A percentile compares a stretch with the other conserved stretches of the same genome.
Evolutionary conservation across 164 flowering plant genomes (phyloP).

Genomic region (Euptelea pleiosperma): DNA sequence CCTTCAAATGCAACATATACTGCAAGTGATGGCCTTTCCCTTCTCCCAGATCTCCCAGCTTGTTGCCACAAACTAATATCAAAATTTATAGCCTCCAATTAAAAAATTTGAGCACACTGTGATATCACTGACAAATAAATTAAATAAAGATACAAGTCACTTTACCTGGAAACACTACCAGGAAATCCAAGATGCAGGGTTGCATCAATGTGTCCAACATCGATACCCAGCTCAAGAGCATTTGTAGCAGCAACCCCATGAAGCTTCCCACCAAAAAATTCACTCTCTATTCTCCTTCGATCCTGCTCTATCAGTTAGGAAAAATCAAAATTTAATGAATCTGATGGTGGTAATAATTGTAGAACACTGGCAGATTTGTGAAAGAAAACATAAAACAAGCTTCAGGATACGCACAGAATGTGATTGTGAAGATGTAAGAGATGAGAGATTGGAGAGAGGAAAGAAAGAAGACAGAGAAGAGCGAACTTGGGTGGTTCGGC

Average conservation of each 20-base stretch:
- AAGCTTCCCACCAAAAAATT: conserved; percentile 77
- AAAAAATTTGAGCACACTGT: conserved; percentile 1
- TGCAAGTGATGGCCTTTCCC: conserved; percentile 79
- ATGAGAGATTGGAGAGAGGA: no score
- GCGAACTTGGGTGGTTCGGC: no score
- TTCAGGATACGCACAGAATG: background rate
- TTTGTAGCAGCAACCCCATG: conserved; percentile 94
- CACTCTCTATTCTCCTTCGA: conserved; percentile 82
- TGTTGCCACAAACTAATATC: conserved; percentile 88
- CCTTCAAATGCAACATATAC: conserved; percentile 93
- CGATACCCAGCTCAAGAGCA: conserved; percentile 97
- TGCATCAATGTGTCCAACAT: conserved; percentile 94
- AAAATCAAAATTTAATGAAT: background rate
- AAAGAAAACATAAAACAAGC: background rate
- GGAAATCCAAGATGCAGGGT: conserved; percentile 98
- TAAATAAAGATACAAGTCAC: background rate
- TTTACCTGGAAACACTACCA: conserved; percentile 90
- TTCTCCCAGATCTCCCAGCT: conserved; percentile 96
- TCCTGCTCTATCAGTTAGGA: conserved; percentile 46
- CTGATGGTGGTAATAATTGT: background rate
- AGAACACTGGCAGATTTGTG: background rate
- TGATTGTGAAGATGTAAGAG: no score
- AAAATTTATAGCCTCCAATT: conserved; percentile 10
- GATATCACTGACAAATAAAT: background rate
- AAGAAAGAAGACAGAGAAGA: no score